Evolutionary conservation across 495 filamentous ascomycete species (phyloP).

Genomic region (Talaromyces borbonicus): DNA sequence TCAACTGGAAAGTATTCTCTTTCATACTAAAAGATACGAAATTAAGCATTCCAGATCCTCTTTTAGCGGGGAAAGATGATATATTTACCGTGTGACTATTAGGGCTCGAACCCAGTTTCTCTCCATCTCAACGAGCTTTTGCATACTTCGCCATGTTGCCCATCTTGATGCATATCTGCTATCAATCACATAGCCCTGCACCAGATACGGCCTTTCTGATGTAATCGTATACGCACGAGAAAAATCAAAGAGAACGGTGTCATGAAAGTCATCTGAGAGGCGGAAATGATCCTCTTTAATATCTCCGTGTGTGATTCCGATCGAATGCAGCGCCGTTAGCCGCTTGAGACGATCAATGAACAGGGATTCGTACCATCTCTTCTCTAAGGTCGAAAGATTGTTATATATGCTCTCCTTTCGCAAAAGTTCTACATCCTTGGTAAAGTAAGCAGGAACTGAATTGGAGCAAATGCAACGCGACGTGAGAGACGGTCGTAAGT

Average conservation of each 20-base stretch:
- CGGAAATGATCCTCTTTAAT: constrained; percentile 13
- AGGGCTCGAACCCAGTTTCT: neutral
- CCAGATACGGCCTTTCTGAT: neutral
- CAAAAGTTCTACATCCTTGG: neutral
- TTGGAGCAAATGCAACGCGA: constrained; percentile 1
- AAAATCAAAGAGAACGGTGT: constrained; percentile 15
- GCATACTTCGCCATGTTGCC: constrained; percentile 1
- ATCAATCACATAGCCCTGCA: constrained; percentile 7
- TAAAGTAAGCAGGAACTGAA: constrained; percentile 1
- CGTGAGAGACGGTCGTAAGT: neutral
- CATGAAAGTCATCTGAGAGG: constrained; percentile 11
- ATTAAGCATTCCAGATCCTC: neutral
- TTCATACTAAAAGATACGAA: neutral
- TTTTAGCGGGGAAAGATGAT: neutral
- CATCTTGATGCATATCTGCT: constrained; percentile 1
- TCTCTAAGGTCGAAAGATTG: constrained; percentile 8
- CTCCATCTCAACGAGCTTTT: constrained; percentile 1
- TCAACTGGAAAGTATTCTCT: constrained; percentile 1
- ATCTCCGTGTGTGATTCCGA: constrained; percentile 14
- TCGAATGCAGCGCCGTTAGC: constrained; percentile 10
- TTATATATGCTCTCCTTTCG: neutral
- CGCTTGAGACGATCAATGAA: constrained; percentile 12
- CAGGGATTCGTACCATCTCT: constrained; percentile 12
- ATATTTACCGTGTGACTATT: neutral
- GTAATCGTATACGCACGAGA: constrained; percentile 13